Percentiles rank a stretch among this genome's conserved stretches.
Evolutionary conservation across 495 filamentous ascomycete species (phyloP).

Genomic region (Talaromyces borbonicus): DNA sequence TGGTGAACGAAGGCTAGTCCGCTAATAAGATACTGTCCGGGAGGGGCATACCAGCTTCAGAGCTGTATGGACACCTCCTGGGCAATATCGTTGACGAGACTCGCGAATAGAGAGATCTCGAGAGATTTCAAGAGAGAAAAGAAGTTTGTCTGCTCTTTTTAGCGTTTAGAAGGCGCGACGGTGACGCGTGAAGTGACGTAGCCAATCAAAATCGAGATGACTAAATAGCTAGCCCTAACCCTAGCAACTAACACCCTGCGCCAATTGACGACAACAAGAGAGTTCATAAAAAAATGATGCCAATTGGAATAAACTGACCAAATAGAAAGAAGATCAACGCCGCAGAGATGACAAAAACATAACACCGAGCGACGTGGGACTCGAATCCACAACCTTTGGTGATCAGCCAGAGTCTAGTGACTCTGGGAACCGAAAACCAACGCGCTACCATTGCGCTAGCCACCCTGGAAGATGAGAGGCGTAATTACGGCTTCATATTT

Average conservation of each 20-base stretch:
- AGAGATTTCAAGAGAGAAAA: too few relatives aligned
- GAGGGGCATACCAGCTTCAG: background rate
- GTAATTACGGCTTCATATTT: too few relatives aligned
- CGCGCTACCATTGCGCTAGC: constrained; percentile 1
- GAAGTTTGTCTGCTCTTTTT: too few relatives aligned
- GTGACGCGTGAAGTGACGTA: background rate
- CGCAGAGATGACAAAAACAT: too few relatives aligned
- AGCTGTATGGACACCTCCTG: constrained; percentile 5
- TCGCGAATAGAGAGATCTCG: too few relatives aligned
- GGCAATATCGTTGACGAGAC: background rate
- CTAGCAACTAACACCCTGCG: too few relatives aligned
- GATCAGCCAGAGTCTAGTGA: background rate
- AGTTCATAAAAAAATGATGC: background rate
- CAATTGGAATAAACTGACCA: background rate
- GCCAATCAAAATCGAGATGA: too few relatives aligned
- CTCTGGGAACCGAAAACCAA: background rate
- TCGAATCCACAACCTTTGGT: background rate
- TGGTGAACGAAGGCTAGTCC: background rate
- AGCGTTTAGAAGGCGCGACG: too few relatives aligned
- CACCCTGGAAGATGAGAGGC: background rate
- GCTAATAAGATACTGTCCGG: background rate
- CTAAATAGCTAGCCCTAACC: too few relatives aligned
- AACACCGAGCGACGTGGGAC: background rate
- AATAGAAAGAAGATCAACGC: background rate
- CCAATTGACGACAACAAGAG: too few relatives aligned